Base-by-base conservation (phyloP, 2,329 filamentous ascomycete genomes). In the Ceratocystis colombiana region DNA sequence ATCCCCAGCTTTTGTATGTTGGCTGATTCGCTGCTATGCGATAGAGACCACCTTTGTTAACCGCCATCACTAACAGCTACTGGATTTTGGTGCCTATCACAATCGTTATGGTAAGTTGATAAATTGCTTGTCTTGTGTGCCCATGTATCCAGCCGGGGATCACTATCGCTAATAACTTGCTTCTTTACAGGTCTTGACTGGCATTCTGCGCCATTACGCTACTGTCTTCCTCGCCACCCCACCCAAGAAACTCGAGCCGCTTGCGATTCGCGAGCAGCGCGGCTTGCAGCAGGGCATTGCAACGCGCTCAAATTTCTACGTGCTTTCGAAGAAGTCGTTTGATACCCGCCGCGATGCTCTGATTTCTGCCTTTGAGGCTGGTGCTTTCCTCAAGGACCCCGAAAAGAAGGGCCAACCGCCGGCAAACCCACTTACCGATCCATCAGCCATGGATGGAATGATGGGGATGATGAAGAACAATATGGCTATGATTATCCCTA, bases 401-500 rank as follows among this genome's bases (percentile, higher is more conserved):
- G 89, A 94, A 65, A 84, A 81, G 72, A 87, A 88, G 73, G 92
- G 92, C 64, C 89, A 96, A 77, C 88, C 91, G 2, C 88, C 91
- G 22, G 85, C 90, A 46, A 99, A 97, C 77, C 94, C 94, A 3
- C 91, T 99, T 84, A 89, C 88, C 10, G 94, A 99, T 75, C 95
- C 95, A 25, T 88, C 88, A 61, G 90, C 90, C 67, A 99, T 99
- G 94, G 95, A 99, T 74, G 93, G 92, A 71, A 99, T 99, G 94
- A 99, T 99, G 94, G 93, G 94, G 71, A 96, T 96, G 90, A 96
- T 99, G 90, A 99, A 99, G 84, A 92, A 92, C 67, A 96, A 99
- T 75, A 96, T 99, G 89, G 93, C 94, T 70, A 99, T 97, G 94
- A 97, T 99, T 80, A 90, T 99, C 67, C 94, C 94, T 62, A 96